phyloP scores from a whole-genome alignment of 2,329 filamentous ascomycete genomes.

The Thelonectria blattea region DNA sequence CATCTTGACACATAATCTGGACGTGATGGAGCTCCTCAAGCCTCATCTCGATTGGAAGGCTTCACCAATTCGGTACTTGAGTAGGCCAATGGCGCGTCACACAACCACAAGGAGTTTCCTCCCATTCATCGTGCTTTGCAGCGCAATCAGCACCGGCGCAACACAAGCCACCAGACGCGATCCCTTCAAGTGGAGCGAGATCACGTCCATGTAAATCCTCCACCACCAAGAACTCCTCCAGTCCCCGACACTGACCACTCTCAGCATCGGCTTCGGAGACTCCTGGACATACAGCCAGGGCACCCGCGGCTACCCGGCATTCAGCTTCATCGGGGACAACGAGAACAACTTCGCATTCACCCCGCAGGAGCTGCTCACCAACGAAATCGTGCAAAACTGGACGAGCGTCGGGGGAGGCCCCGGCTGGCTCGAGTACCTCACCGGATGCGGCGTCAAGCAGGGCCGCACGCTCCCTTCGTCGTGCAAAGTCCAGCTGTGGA shows the following conservation, averaged over 20 bases:
- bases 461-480: conserved; percentile 12
- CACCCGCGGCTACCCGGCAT: conserved; percentile 13
- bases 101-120: background rate
- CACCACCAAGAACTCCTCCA: background rate
- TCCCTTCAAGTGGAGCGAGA: conserved; percentile 5
- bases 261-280: conserved; percentile 18
- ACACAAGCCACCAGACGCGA: background rate
- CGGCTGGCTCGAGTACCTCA: conserved; percentile 18
- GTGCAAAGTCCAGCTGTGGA: conserved; percentile 16
- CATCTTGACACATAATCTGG: too few species aligned
- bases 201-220: conserved; percentile 1
- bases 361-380: conserved; percentile 4
- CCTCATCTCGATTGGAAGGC: too few species aligned
- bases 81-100: too few species aligned
- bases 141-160: background rate
- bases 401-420: conserved; percentile 15
- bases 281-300: conserved; percentile 22
- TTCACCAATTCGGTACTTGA: too few species aligned
- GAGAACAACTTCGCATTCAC: conserved; percentile 16
- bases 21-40: too few species aligned
- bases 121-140: background rate
- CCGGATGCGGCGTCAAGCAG: conserved; percentile 11
- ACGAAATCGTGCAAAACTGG: conserved; percentile 13
- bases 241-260: background rate
- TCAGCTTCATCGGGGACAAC: conserved; percentile 20